Conservation (phyloP, 2,329 filamentous ascomycete species). For the Aureobasidium sp. region DNA sequence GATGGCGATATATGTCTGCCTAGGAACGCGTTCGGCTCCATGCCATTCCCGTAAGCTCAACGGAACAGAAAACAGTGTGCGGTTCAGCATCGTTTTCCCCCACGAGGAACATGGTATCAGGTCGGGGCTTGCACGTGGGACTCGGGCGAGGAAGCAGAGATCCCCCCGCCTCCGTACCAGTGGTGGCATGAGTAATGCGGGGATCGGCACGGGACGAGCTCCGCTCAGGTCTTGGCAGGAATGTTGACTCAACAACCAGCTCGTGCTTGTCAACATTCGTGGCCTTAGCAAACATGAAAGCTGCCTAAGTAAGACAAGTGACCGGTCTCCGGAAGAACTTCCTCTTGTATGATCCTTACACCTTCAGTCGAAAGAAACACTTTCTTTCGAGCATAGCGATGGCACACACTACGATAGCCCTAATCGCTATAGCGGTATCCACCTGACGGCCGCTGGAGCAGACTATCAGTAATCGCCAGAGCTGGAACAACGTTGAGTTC, state of each 20-base stretch:
- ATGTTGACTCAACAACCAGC: not conserved
- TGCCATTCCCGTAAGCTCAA: no score
- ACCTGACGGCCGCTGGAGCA: not conserved
- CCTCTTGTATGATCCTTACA: no score
- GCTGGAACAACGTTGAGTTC: not conserved
- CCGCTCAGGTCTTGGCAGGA: not conserved
- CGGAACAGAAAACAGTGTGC: no score
- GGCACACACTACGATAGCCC: not conserved
- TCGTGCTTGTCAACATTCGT: not conserved
- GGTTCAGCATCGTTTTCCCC: no score
- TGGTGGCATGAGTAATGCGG: not conserved
- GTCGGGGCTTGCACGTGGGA: no score
- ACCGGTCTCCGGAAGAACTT: no score
- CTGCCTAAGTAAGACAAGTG: no score
- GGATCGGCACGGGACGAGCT: not conserved
- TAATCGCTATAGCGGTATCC: not conserved
- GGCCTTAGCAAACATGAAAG: no score
- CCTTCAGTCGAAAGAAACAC: not conserved
- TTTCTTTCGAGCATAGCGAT: not conserved
- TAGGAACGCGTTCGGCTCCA: no score
- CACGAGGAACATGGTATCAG: no score
- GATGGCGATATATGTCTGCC: not conserved
- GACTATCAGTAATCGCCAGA: constrained; percentile 1
- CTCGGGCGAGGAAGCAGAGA: not conserved
- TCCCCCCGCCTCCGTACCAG: not conserved